These are phyloP conservation scores for Stemphylium lycopersici DNA, from an alignment of 2,329 filamentous ascomycete species.

Conservation along the genomic window DNA sequence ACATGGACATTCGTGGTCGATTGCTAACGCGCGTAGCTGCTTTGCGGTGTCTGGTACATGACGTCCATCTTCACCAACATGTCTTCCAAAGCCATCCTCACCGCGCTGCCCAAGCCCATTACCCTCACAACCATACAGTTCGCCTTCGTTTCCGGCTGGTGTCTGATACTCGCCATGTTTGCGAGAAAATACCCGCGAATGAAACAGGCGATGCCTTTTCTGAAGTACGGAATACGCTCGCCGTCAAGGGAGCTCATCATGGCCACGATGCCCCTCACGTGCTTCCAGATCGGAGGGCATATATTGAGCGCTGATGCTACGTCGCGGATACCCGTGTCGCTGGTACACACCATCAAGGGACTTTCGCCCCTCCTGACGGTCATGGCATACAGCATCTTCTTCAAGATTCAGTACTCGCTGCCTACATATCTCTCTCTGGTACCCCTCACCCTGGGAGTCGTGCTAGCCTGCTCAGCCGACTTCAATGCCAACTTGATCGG, in stretches of 20 bases:
- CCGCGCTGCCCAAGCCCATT: slow-evolving; percentile 85
- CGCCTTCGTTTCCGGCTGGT: slow-evolving; percentile 87
- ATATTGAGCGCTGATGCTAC: slow-evolving; percentile 93
- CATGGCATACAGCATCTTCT: slow-evolving; percentile 86
- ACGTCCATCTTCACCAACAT: slow-evolving; percentile 97
- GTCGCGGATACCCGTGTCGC: slow-evolving; percentile 90
- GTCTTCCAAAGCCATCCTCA: slow-evolving; percentile 95
- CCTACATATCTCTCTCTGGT: slow-evolving; percentile 78
- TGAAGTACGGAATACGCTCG: slow-evolving; percentile 81
- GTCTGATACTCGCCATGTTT: slow-evolving; percentile 77
- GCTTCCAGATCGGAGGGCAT: slow-evolving; percentile 93
- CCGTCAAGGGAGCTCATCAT: slow-evolving; percentile 82
- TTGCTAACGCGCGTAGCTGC: slow-evolving; percentile 61
- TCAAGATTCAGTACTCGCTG: slow-evolving; percentile 83
- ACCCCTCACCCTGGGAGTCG: slow-evolving; percentile 92
- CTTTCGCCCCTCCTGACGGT: slow-evolving; percentile 96
- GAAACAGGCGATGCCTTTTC: slow-evolving; percentile 73
- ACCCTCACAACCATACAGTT: slow-evolving; percentile 95
- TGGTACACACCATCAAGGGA: slow-evolving; percentile 98
- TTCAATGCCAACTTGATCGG: slow-evolving; percentile 88
- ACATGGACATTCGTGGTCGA: slow-evolving; percentile 9
- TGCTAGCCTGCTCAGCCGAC: slow-evolving; percentile 92
- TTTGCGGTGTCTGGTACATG: slow-evolving; percentile 92
- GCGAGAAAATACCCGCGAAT: slow-evolving; percentile 74
- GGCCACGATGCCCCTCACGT: slow-evolving; percentile 87